Percentiles rank a stretch among this genome's conserved stretches.
These are phyloP conservation scores for Macrophomina phaseolina DNA, from an alignment of 2,329 filamentous ascomycete genomes.

Conservation along the genomic window DNA sequence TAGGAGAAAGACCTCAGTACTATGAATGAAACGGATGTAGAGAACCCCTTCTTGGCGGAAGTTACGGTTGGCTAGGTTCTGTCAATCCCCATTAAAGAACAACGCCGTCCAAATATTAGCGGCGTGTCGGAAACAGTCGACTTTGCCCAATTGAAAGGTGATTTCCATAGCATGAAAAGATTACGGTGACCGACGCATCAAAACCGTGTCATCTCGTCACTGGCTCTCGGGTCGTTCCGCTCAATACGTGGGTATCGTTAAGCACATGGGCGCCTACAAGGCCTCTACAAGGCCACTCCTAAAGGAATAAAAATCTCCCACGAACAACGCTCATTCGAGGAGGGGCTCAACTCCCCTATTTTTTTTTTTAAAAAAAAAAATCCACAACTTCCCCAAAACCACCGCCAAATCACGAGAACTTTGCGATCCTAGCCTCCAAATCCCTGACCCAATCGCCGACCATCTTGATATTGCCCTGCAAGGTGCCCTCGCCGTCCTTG, in stretches of 20 bases:
- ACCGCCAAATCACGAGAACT: conserved; percentile 30
- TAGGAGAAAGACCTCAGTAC: neutral
- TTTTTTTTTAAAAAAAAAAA: neutral
- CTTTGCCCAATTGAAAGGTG: no score
- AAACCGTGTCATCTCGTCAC: neutral
- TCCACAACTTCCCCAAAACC: neutral
- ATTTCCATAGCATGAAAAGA: no score
- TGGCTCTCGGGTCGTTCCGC: conserved; percentile 2
- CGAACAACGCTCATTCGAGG: neutral
- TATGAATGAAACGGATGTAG: neutral
- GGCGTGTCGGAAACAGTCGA: no score
- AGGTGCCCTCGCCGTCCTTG: conserved; percentile 69
- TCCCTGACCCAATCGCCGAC: conserved; percentile 89
- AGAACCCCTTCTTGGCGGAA: neutral
- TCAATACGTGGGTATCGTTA: conserved; percentile 21
- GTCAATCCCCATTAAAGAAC: no score
- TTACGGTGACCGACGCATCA: no score
- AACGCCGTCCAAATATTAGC: no score
- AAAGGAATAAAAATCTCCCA: neutral
- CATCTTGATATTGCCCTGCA: conserved; percentile 81
- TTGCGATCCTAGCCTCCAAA: conserved; percentile 76
- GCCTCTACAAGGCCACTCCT: neutral
- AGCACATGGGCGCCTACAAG: conserved; percentile 1
- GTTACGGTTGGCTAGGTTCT: neutral
- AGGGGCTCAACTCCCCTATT: neutral